phyloP scores from a whole-genome alignment of 495 filamentous ascomycete species.

The Hypomontagnella submonticulosa region DNA sequence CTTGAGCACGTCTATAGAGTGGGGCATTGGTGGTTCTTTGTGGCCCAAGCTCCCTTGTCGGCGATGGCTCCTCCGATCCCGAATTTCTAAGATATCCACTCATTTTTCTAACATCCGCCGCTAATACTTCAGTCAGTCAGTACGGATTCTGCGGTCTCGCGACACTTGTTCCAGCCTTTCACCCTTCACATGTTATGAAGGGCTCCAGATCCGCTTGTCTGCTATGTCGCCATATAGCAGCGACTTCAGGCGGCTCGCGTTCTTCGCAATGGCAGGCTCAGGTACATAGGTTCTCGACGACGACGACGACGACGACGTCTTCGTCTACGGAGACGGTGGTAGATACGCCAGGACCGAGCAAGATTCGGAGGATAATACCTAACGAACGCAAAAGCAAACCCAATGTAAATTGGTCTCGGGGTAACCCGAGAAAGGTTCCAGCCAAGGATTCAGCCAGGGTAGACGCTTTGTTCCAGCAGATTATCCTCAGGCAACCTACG shows the following conservation, averaged over 20 bases:
- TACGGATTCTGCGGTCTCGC: not conserved
- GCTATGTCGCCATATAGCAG: constrained; percentile 44
- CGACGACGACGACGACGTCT: not conserved
- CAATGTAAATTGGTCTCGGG: constrained; percentile 9
- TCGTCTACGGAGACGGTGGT: not conserved
- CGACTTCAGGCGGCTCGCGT: constrained; percentile 47
- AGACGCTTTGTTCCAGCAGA: constrained; percentile 44
- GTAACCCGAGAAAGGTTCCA: not conserved
- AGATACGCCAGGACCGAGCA: not conserved
- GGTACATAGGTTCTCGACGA: constrained; percentile 27
- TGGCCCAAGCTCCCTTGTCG: no score
- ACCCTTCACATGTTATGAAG: constrained; percentile 37
- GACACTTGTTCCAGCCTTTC: not conserved
- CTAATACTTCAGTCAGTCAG: not conserved
- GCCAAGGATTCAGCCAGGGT: constrained; percentile 18
- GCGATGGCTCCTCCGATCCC: not conserved
- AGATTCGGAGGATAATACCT: not conserved
- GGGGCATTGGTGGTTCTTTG: no score
- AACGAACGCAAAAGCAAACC: not conserved
- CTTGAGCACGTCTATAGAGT: no score
- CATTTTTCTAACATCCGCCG: not conserved
- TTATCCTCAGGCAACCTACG: constrained; percentile 33
- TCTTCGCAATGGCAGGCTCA: constrained; percentile 57
- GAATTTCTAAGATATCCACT: not conserved
- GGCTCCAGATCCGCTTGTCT: constrained; percentile 37